Evolutionary conservation across 768 basidiomycete genomes (phyloP).

Genomic region (Trametes villosa): DNA sequence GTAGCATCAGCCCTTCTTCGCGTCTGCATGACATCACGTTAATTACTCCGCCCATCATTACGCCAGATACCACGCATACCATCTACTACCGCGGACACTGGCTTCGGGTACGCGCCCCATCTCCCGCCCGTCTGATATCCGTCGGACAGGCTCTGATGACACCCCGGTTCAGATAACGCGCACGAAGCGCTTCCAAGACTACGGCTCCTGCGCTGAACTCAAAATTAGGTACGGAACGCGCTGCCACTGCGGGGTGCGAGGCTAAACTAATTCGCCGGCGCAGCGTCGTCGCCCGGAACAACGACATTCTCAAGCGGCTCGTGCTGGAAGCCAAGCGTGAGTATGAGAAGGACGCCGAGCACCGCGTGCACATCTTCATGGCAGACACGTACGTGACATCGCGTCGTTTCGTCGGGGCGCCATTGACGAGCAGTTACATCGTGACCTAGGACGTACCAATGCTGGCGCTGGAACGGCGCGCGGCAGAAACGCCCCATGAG

Average conservation of each 20-base stretch:
- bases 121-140: conserved; percentile 14
- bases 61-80: conserved; percentile 80
- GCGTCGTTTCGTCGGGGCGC: conserved; percentile 3
- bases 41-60: conserved; percentile 15
- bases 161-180: conserved; percentile 66
- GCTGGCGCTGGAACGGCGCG: conserved; percentile 90
- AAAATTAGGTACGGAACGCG: conserved; percentile 68
- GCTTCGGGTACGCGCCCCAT: conserved; percentile 63
- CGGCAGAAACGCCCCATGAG: conserved; percentile 90
- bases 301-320: conserved; percentile 85
- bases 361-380: conserved; percentile 87
- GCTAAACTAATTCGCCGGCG: conserved; percentile 18
- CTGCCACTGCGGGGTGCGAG: conserved; percentile 23
- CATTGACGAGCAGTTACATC: conserved; percentile 24
- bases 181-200: conserved; percentile 76
- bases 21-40: conserved; percentile 22
- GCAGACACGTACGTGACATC: conserved; percentile 75
- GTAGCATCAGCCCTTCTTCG: conserved; percentile 28
- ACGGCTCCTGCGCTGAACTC: conserved; percentile 71
- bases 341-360: conserved; percentile 90
- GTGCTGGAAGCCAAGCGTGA: conserved; percentile 87
- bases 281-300: conserved; percentile 87
- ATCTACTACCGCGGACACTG: conserved; percentile 91
- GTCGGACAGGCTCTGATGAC: conserved; percentile 19
- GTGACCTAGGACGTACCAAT: conserved; percentile 59